Base-by-base conservation (phyloP, 176 grass and related monocot genomes). In the Rhipidocladum racemiflorum region DNA sequence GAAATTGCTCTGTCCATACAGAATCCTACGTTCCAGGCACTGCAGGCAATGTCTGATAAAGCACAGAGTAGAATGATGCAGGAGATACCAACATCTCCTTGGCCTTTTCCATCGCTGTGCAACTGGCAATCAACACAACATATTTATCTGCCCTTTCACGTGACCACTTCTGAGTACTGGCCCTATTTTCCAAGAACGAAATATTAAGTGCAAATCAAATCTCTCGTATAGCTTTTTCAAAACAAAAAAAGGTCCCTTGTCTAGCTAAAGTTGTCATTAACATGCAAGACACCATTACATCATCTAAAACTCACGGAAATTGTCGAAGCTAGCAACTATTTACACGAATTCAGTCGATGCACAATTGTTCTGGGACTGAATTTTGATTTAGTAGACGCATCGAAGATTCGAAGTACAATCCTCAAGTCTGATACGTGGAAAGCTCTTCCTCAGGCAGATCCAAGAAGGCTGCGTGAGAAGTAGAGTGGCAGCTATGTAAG, bases 311-410 rank as follows among this genome's bases (percentile, higher is more conserved):
- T 32, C 1, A 43, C 1, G 16, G 68, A 48, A 32, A 82, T 48
- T 46, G 53, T 25, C 48, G 60, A 18, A 23, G 8, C 18, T 27
- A 65, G 66, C 66, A 66, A 32, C 65, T 83, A 86, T 83, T 68
- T 83, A 78, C 88, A 83, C 36, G 9, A 86, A 70, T 74, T 71
- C 61, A 44, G n/a, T 6, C 9, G 20, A 64, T 25, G 20, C 77
- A 39, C 24, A 55, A 67, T 34, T 57, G 25, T 63, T 46, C 45
- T 34, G 8, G 43, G 50, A 66, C 46, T 38, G 46, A 46, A 55
- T 61, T 13, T n/a, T 46, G 3, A 65, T 60, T 50, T 50, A 29
- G 59, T 36, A 30, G 83, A 21, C 25, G 9, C 78, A 72, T 59
- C 59, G 65, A 27, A 79, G 9, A 72, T 66, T 59, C 59, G 65